A percentile compares a stretch with the other conserved stretches of the same genome.
Conservation (phyloP, 805 yeast species). For the Torulaspora quercuum region DNA sequence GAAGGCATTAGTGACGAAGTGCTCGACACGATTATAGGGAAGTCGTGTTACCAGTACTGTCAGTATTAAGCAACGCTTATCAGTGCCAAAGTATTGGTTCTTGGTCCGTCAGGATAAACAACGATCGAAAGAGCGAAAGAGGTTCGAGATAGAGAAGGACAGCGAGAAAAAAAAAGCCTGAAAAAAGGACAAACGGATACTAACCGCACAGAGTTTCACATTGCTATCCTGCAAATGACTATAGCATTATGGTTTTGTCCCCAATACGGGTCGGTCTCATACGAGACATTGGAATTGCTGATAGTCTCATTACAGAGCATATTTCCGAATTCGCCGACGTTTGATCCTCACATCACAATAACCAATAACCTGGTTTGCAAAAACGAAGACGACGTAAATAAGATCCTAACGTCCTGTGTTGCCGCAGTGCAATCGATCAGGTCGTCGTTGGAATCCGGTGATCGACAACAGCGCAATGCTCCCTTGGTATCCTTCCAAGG, state of each 20-base stretch:
- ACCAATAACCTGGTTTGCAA: constrained; percentile 56
- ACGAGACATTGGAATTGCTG: constrained; percentile 55
- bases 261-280: constrained; percentile 46
- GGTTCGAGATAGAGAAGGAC: constrained; percentile 1
- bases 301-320: constrained; percentile 64
- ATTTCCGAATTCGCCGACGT: constrained; percentile 65
- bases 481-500: constrained; percentile 27
- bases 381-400: constrained; percentile 54
- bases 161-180: not conserved
- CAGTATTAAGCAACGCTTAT: too few relatives aligned
- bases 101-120: too few relatives aligned
- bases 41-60: too few relatives aligned
- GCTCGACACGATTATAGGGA: too few relatives aligned
- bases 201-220: too few relatives aligned
- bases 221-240: too few relatives aligned
- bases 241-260: constrained; percentile 80
- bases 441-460: constrained; percentile 21
- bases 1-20: too few relatives aligned
- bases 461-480: constrained; percentile 11
- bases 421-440: constrained; percentile 51
- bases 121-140: too few relatives aligned
- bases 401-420: constrained; percentile 49
- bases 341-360: constrained; percentile 76
- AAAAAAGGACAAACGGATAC: constrained; percentile 3
- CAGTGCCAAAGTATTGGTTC: too few relatives aligned